These are phyloP conservation scores for Gomphus bonarii DNA, from an alignment of 1,284 basidiomycete genomes.

Conservation along the genomic window DNA sequence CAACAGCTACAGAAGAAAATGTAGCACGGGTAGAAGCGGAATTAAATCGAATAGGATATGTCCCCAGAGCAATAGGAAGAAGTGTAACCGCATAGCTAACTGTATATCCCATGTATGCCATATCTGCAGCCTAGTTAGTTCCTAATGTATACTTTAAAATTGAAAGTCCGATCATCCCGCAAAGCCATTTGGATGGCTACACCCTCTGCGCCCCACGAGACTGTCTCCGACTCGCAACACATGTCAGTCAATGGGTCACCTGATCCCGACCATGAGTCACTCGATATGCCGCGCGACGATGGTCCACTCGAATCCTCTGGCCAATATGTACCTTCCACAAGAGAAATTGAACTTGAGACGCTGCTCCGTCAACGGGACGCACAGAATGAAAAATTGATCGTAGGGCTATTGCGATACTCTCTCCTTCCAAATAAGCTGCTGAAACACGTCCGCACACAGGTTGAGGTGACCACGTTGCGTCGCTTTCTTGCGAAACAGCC, in stretches of 20 bases:
- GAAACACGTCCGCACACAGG: constrained; percentile 30
- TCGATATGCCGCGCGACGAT: constrained; percentile 24
- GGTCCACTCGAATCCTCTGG: not conserved
- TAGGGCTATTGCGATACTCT: constrained; percentile 25
- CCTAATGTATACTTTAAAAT: not conserved
- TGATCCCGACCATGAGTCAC: constrained; percentile 47
- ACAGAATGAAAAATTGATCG: constrained; percentile 58
- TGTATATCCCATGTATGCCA: not conserved
- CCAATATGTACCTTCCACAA: constrained; percentile 41
- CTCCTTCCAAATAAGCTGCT: constrained; percentile 1
- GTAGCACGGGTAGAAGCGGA: constrained; percentile 13
- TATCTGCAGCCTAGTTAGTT: not conserved
- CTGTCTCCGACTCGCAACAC: not conserved
- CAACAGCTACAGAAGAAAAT: constrained; percentile 2
- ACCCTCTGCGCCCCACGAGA: not conserved
- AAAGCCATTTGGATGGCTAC: not conserved
- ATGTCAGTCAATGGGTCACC: not conserved
- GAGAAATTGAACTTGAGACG: constrained; percentile 70
- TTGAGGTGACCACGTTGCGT: constrained; percentile 58
- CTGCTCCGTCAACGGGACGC: constrained; percentile 59
- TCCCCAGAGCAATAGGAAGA: not conserved
- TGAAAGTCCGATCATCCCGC: not conserved
- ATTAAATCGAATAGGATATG: not conserved
- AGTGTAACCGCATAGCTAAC: not conserved
- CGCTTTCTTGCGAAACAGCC: constrained; percentile 51